Evolutionary conservation across 257 asterid species (phyloP).

Genomic region (Plantago major): DNA sequence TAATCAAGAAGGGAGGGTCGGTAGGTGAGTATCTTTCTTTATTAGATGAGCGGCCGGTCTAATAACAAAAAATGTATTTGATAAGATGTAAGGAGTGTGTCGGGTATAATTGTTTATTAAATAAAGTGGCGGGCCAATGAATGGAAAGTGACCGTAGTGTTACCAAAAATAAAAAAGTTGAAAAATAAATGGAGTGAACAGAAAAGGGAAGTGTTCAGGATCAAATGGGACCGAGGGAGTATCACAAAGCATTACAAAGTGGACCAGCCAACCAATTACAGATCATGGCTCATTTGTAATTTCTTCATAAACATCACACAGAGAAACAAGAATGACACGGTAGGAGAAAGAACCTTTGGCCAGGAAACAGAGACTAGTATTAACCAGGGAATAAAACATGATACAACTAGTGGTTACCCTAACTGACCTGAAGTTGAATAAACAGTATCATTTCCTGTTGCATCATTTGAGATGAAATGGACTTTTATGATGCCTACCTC

Average conservation of each 20-base stretch:
- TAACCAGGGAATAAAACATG: slow-evolving; percentile 4
- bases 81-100: no score
- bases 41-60: no score
- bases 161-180: no score
- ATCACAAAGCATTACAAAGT: neutral
- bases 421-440: slow-evolving; percentile 44
- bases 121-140: no score
- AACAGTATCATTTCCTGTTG: slow-evolving; percentile 24
- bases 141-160: no score
- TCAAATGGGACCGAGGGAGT: no score
- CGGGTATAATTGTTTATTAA: no score
- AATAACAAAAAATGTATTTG: no score
- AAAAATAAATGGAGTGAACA: no score
- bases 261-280: slow-evolving; percentile 7
- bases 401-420: slow-evolving; percentile 3
- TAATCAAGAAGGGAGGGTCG: no score
- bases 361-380: neutral
- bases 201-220: no score
- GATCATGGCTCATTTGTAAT: neutral
- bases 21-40: no score
- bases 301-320: slow-evolving; percentile 7
- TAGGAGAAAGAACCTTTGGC: neutral
- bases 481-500: slow-evolving; percentile 42
- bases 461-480: slow-evolving; percentile 35
- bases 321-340: slow-evolving; percentile 8